Conservation (phyloP, 2,329 filamentous ascomycete species). For the Diplodia sapinea region DNA sequence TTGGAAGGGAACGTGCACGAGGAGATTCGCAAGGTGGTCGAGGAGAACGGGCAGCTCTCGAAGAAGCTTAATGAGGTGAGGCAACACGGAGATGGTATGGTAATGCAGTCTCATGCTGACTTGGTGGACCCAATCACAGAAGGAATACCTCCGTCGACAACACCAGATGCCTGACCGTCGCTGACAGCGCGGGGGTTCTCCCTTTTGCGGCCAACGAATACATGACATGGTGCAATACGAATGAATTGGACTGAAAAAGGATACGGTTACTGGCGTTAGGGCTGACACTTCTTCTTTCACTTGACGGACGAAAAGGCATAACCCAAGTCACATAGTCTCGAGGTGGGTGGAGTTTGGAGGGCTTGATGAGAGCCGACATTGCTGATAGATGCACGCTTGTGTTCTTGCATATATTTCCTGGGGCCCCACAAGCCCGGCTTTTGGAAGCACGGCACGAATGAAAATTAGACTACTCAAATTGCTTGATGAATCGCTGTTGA, state of each 20-base stretch:
- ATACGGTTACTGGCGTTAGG: slow-evolving; percentile 4
- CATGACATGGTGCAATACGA: neutral
- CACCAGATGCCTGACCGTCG: slow-evolving; percentile 46
- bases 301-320: neutral
- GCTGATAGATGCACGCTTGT: neutral
- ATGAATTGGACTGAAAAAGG: slow-evolving; percentile 13
- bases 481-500: neutral
- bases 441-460: neutral
- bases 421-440: too few relatives aligned
- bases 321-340: neutral
- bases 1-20: slow-evolving; percentile 49
- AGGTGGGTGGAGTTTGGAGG: neutral
- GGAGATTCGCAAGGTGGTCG: slow-evolving; percentile 50
- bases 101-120: neutral
- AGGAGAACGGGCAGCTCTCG: slow-evolving; percentile 50
- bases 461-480: neutral
- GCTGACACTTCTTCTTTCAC: neutral
- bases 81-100: neutral
- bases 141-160: slow-evolving; percentile 44
- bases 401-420: neutral
- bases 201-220: slow-evolving; percentile 39
- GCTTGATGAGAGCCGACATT: neutral
- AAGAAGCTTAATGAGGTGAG: slow-evolving; percentile 50
- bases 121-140: slow-evolving; percentile 32
- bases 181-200: neutral